Conservation (phyloP, 1,139 yeast species). For the Pichia sp. region DNA sequence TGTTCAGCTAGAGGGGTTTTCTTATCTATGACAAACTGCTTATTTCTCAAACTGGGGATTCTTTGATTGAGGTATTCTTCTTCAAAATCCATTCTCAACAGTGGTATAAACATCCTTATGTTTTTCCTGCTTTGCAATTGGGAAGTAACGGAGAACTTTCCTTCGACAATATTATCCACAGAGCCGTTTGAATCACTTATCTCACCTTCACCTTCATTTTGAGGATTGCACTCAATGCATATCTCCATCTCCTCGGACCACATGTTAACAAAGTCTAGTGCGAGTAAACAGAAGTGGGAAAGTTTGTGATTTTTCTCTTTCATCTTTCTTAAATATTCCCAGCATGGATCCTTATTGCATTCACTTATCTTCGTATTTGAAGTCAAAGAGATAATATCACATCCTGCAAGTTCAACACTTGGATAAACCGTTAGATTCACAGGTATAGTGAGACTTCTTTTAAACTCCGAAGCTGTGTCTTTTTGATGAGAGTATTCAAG, state of each 20-base stretch:
- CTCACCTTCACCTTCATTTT: constrained; percentile 18
- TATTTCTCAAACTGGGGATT: constrained; percentile 72
- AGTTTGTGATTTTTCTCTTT: constrained; percentile 31
- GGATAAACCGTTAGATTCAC: constrained; percentile 64
- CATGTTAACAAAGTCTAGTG: constrained; percentile 66
- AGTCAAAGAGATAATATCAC: constrained; percentile 59
- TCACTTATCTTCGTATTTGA: constrained; percentile 27
- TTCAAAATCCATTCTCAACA: constrained; percentile 47
- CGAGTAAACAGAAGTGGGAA: constrained; percentile 55
- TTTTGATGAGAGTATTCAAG: constrained; percentile 60
- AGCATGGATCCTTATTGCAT: constrained; percentile 28
- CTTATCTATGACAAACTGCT: constrained; percentile 68
- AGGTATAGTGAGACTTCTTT: constrained; percentile 59
- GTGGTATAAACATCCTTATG: constrained; percentile 63
- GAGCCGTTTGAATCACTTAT: constrained; percentile 23
- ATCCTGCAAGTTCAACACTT: constrained; percentile 68
- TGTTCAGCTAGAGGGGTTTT: constrained; percentile 52
- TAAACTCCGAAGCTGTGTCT: constrained; percentile 33
- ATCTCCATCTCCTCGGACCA: constrained; percentile 49
- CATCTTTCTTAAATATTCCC: constrained; percentile 30
- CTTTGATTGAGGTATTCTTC: constrained; percentile 43
- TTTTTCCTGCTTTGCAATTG: constrained; percentile 33
- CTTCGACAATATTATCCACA: constrained; percentile 19
- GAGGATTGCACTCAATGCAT: constrained; percentile 20
- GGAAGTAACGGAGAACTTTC: constrained; percentile 34